Base-by-base conservation (phyloP, 2,329 filamentous ascomycete species). In the Dendryphion nanum region DNA sequence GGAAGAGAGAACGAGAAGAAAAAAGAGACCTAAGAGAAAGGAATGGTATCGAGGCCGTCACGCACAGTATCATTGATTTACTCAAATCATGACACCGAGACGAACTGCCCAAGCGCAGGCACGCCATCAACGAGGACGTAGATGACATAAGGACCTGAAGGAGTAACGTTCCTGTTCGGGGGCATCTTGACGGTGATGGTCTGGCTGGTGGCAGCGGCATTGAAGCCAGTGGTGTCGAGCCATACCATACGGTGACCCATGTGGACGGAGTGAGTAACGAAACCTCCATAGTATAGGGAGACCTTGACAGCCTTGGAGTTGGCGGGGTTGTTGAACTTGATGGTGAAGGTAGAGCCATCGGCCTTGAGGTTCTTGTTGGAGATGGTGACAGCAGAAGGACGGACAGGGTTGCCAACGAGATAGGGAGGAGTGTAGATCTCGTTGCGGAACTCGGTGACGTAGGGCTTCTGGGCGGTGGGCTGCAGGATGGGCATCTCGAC, bases 351-450 rank as follows among this genome's bases (percentile, higher is more conserved):
- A 5, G 61, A 67, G 3, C 69, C 51, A 47, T 74, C 62, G 6
- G 72, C 63, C 31, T 57, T 59, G 18, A 81, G 59, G 4, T 59
- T 57, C 35, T 65, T 71, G 24, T 55, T 64, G 6, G 71, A 72
- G 13, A 81, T 58, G 4, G 48, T 42, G 35, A 81, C 65, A 32
- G 70, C 62, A 3, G 65, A 70, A 4, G 79, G 77, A 32, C 78
- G 70, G 2, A 68, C 69, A 33, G 76, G 76, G 28, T 66, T 69
- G 12, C 75, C 77, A 32, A 70, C 65, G 14, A 82, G 71, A 50
- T 83, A 83, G 3, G 78, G 77, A 28, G 79, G 79, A 18, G 75
- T 77, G 55, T 79, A 82, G 38, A 74, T 76, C 55, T 83, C 79
- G 30, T 81, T 76, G 23, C 78, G 73, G 65, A 80, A 82, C 44